Percentiles rank a stretch among this genome's conserved stretches.
Conservation (phyloP, 306 rosid genomes). For the Acmispon strigosus region DNA sequence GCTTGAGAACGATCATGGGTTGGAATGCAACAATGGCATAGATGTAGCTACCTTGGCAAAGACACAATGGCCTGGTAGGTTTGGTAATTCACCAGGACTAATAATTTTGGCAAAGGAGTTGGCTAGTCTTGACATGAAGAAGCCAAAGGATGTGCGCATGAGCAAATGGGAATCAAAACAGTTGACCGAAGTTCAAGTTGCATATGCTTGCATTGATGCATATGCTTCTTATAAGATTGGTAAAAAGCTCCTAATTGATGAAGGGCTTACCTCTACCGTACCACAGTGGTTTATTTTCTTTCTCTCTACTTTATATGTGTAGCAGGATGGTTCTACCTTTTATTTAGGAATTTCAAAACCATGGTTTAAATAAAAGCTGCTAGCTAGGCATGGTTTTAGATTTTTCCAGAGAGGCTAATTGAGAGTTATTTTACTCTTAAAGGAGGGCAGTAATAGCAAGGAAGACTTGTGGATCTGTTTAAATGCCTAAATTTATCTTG, state of each 20-base stretch:
- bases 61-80: background rate
- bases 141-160: background rate
- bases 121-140: conserved; percentile 16
- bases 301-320: background rate
- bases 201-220: conserved; percentile 33
- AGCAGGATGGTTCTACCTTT: too few relatives aligned
- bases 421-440: too few relatives aligned
- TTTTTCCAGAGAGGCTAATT: too few relatives aligned
- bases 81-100: background rate
- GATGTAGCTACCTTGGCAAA: conserved; percentile 7
- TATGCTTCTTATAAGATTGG: conserved; percentile 31
- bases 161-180: conserved; percentile 6
- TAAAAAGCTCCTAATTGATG: conserved; percentile 4
- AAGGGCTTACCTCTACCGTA: background rate
- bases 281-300: background rate
- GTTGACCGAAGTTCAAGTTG: background rate
- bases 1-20: background rate
- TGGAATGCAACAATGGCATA: background rate
- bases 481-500: too few relatives aligned
- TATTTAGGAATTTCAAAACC: too few relatives aligned
- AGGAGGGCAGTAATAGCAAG: too few relatives aligned
- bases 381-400: too few relatives aligned
- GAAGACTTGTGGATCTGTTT: too few relatives aligned
- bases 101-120: conserved; percentile 20
- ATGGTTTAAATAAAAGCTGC: too few relatives aligned